These are phyloP conservation scores for Paspalum vaginatum DNA, from an alignment of 176 grass and related monocot species.

Conservation along the genomic window DNA sequence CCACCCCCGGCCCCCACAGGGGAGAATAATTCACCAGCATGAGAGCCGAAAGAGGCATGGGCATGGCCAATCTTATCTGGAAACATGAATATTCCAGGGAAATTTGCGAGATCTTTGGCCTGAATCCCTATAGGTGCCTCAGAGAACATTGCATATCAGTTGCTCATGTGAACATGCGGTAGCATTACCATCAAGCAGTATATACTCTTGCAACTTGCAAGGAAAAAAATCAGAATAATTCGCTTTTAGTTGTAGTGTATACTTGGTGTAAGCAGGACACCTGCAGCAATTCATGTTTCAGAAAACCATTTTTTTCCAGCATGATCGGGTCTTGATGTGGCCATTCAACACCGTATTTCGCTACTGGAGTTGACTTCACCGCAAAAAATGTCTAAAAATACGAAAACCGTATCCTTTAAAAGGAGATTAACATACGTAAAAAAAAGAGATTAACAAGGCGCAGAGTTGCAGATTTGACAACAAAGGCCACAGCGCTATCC, in stretches of 20 bases:
- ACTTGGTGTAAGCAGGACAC: background rate
- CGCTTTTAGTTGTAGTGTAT: background rate
- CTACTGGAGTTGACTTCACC: background rate
- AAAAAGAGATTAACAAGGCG: constrained; percentile 14
- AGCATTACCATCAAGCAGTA: background rate
- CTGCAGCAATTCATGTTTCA: background rate
- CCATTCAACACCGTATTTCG: background rate
- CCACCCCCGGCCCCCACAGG: no score
- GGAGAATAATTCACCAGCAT: background rate
- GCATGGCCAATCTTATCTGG: background rate
- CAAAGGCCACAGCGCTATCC: background rate
- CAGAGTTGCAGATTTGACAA: background rate
- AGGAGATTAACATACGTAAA: constrained; percentile 7
- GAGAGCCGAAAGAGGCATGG: background rate
- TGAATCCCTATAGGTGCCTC: background rate
- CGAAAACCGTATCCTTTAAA: background rate
- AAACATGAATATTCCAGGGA: background rate
- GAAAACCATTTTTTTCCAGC: background rate
- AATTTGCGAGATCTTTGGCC: background rate
- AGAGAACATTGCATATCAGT: background rate
- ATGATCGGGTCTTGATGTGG: background rate
- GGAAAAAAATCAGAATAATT: background rate
- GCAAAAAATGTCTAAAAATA: background rate
- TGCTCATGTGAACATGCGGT: background rate
- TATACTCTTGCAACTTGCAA: background rate